These are phyloP conservation scores for Alternaria sp. DNA, from an alignment of 2,329 filamentous ascomycete species.

Conservation along the genomic window DNA sequence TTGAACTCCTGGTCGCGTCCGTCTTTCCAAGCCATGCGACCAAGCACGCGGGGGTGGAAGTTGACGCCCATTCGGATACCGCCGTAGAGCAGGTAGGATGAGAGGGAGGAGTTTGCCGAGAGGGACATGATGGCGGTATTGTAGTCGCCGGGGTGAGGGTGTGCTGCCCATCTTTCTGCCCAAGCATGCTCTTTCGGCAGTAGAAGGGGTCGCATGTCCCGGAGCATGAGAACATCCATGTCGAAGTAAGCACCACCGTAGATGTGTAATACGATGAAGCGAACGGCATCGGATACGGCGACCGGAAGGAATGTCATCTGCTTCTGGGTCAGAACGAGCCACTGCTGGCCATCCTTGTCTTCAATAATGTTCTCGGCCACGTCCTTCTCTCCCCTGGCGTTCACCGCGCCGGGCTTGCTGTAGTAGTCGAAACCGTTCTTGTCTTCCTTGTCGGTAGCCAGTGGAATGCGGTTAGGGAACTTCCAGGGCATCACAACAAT, in stretches of 20 bases:
- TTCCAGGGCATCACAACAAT: conserved; percentile 61
- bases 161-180: conserved; percentile 63
- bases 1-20: conserved; percentile 59
- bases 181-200: conserved; percentile 59
- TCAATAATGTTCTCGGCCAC: conserved; percentile 61
- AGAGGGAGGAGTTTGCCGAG: conserved; percentile 62
- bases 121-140: conserved; percentile 65
- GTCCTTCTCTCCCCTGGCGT: conserved; percentile 49
- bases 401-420: conserved; percentile 54
- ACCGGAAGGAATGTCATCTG: conserved; percentile 65
- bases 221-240: conserved; percentile 62
- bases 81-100: conserved; percentile 61
- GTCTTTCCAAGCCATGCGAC: conserved; percentile 64
- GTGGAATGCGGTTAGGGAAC: conserved; percentile 59
- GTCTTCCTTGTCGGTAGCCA: conserved; percentile 56
- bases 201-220: conserved; percentile 62
- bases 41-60: conserved; percentile 62
- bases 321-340: conserved; percentile 60
- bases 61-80: conserved; percentile 65
- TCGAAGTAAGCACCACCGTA: conserved; percentile 63
- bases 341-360: conserved; percentile 58
- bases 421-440: conserved; percentile 59
- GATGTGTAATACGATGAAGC: conserved; percentile 62
- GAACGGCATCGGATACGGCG: conserved; percentile 62
- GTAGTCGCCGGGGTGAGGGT: conserved; percentile 61